Evolutionary conservation across 139 green algal genomes (phyloP), one percentile per base, ranked within the genome.

Genomic region (Haematococcus lacustris): DNA sequence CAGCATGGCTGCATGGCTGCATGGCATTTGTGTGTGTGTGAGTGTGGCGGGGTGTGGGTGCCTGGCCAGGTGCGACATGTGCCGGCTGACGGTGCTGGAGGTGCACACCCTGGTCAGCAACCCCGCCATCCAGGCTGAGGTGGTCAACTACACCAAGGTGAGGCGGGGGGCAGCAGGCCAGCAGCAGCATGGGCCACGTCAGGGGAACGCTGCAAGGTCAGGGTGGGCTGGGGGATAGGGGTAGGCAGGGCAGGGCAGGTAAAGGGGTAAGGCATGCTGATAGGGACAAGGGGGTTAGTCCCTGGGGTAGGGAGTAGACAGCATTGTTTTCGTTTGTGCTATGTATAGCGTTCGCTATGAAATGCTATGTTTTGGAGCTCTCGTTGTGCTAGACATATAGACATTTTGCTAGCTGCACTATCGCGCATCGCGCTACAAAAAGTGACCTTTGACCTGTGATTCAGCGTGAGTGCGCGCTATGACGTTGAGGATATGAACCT

Each of bases 51-150:
- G n/a, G n/a, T 66, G 9, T 41, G 30, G 5, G 6, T 40, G 30
- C 30, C 60, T n/a, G 66, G 23, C 6, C 67, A 72, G 67, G 67
- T 72, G 67, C 33, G 67, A 72, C 17, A 61, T 72, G 67, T 72
- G 67, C 41, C 7, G 64, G 17, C 30, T 72, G 67, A 61, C 67
- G 3, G 67, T 72, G 26, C 30, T 61, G 17, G 67, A 72, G 32
- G 43, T 61, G 3, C 43, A 64, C 41, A 61, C 47, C 5, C 67
- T 72, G 3, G 32, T 72, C 30, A 65, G 35, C 67, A 72, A 72
- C 67, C 47, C 67, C 1, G 3, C 38, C 32, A 35, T 51, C 2
- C 39, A 60, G 65, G 23, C 25, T 5, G 17, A 71, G 65, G 38
- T 30, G 5, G 39, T 51, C 5, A 9, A 38, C 9, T 71, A 60